Base-by-base conservation (phyloP, 345 rosid species). In the Jatropha curcas region DNA sequence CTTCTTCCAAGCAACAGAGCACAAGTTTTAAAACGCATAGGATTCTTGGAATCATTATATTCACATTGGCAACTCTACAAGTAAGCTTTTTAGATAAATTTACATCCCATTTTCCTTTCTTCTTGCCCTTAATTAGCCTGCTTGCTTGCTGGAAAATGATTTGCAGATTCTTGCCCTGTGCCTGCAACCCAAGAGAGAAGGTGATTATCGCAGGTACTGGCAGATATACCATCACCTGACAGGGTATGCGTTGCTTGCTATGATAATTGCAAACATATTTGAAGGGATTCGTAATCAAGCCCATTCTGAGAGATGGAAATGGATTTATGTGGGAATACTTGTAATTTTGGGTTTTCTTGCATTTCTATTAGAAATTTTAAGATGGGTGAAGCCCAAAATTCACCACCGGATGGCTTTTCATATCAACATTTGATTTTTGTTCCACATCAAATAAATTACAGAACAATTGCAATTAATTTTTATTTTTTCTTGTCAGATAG, bases 241-340 rank as follows among this genome's bases (percentile, higher is more conserved):
- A 34, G 85, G 87, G 13, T 84, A 71, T 66, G 69, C 72, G 7
- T 16, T 79, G 67, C 45, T 77, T 24, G 78, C 53, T 27, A 61
- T 77, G 43, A 80, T 72, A 30, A 60, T 77, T 33, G 80, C 77
- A 16, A 76, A 75, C 51, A 68, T 77, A 50, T 79, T 79, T 25
- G 55, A 69, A 66, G 85, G 82, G 35, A 55, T 69, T 17, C 46
- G n/a, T 13, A 65, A 77, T 50, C 76, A 53, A n/a, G 65, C 34
- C 9, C 77, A 68, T 77, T 67, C 69, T 7, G 79, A 60, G 19
- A 77, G 9, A 51, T 82, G 87, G 87, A 82, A 62, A 76, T 77
- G 85, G 85, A 20, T 43, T 31, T 84, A 84, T 68, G 76, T 76
- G 30, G 87, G 82, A 35, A 4, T 81, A 13, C 76, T 81, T 41